Conservation (phyloP, 495 filamentous ascomycete genomes). For the Xylaria scruposa region DNA sequence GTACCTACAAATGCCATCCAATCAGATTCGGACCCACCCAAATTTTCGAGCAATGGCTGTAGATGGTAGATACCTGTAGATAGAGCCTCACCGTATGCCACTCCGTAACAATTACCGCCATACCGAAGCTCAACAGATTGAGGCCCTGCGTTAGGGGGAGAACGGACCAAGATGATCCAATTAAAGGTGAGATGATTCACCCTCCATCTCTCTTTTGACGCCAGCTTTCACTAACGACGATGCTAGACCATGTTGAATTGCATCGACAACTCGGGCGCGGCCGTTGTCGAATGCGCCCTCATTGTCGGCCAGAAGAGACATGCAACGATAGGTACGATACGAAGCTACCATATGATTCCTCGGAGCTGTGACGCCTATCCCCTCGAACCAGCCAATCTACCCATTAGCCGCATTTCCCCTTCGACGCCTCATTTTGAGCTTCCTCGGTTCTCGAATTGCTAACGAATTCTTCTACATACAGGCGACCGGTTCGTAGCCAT, state of each 20-base stretch:
- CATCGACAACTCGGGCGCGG: constrained; percentile 99
- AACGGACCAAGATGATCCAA: constrained; percentile 85
- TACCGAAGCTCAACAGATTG: constrained; percentile 25
- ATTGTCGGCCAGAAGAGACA: constrained; percentile 88
- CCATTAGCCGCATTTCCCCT: not conserved
- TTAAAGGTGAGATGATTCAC: constrained; percentile 73
- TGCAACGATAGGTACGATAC: constrained; percentile 82
- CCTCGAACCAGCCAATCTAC: constrained; percentile 1
- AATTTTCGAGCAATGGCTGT: constrained; percentile 2
- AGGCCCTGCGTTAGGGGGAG: constrained; percentile 33
- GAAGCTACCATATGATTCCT: not conserved
- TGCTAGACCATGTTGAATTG: constrained; percentile 95
- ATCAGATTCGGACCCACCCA: constrained; percentile 16
- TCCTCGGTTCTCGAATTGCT: not conserved
- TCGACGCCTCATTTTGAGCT: not conserved
- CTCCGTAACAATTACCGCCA: constrained; percentile 13
- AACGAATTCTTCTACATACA: constrained; percentile 43
- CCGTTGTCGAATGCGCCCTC: constrained; percentile 94
- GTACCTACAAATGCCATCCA: not conserved
- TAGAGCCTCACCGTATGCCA: not conserved
- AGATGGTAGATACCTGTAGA: not conserved
- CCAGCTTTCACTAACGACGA: not conserved
- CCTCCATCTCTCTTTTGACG: not conserved
- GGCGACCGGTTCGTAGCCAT: constrained; percentile 97
- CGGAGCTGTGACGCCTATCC: not conserved